These are phyloP conservation scores for Tylopilus rubrobrunneus DNA, from an alignment of 768 basidiomycete species.

Conservation along the genomic window DNA sequence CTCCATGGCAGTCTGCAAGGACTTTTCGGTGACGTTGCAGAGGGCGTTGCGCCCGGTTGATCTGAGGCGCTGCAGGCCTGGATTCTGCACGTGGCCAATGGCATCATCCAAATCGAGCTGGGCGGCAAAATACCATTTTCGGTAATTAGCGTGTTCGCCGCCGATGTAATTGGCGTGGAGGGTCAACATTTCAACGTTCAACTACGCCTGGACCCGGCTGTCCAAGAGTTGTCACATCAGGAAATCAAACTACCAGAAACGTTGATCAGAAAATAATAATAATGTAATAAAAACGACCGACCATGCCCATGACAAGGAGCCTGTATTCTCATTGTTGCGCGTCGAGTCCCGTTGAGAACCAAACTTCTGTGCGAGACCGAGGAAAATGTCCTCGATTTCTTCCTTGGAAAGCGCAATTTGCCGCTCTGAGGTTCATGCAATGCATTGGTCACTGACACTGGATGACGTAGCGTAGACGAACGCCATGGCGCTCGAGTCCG, in stretches of 20 bases:
- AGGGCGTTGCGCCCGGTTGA: slow-evolving; percentile 61
- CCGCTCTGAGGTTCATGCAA: slow-evolving; percentile 89
- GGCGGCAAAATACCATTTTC: slow-evolving; percentile 99
- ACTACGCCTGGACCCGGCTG: slow-evolving; percentile 90
- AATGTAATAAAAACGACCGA: slow-evolving; percentile 33
- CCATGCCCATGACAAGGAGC: too few species aligned
- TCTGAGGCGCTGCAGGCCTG: slow-evolving; percentile 80
- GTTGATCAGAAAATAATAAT: background rate
- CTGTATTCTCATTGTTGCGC: too few species aligned
- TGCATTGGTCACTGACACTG: slow-evolving; percentile 78
- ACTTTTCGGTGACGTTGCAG: slow-evolving; percentile 55
- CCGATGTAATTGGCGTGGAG: slow-evolving; percentile 99
- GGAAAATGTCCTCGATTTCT: slow-evolving; percentile 97
- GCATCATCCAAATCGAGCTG: slow-evolving; percentile 99
- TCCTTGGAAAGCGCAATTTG: slow-evolving; percentile 98
- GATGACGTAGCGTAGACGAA: slow-evolving; percentile 52
- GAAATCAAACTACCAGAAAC: slow-evolving; percentile 75
- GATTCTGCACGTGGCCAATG: slow-evolving; percentile 88
- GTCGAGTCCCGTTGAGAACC: slow-evolving; percentile 95
- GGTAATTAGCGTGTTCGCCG: slow-evolving; percentile 96
- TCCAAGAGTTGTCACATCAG: slow-evolving; percentile 97
- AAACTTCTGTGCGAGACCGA: slow-evolving; percentile 97
- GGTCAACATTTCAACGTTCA: slow-evolving; percentile 83
- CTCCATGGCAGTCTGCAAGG: slow-evolving; percentile 78
- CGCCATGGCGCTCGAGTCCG: slow-evolving; percentile 68